Conservation (phyloP, 1,284 basidiomycete genomes). For the Schizophyllum commune region DNA sequence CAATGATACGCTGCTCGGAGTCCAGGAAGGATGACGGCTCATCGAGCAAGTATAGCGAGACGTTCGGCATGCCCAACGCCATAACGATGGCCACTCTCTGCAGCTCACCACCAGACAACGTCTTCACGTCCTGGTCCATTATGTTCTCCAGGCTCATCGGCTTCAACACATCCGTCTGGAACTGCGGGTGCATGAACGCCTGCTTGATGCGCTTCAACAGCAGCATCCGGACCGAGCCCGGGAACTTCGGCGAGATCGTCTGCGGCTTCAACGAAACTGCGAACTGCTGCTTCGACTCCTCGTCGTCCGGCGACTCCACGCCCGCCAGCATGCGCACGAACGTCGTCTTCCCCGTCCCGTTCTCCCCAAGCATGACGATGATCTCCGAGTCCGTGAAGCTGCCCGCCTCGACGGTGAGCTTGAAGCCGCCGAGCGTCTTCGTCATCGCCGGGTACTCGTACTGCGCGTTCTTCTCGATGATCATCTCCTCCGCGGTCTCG, state of each 20-base stretch:
- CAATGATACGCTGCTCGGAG: conserved; percentile 97
- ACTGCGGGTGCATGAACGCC: conserved; percentile 95
- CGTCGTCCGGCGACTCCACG: conserved; percentile 70
- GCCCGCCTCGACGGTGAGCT: conserved; percentile 82
- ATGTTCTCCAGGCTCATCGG: conserved; percentile 91
- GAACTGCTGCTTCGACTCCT: conserved; percentile 72
- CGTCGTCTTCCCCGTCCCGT: conserved; percentile 96
- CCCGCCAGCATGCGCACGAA: conserved; percentile 91
- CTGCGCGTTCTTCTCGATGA: conserved; percentile 77
- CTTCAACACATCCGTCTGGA: conserved; percentile 94
- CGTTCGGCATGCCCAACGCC: conserved; percentile 79
- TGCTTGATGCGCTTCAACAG: conserved; percentile 89
- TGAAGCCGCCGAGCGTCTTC: conserved; percentile 91
- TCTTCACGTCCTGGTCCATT: conserved; percentile 95
- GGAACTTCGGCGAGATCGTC: conserved; percentile 93
- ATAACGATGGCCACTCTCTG: conserved; percentile 94
- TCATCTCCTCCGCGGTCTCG: conserved; percentile 85
- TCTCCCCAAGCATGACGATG: conserved; percentile 96
- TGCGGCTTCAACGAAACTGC: conserved; percentile 93
- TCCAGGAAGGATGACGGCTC: conserved; percentile 87
- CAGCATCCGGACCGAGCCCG: conserved; percentile 88
- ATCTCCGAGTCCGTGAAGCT: conserved; percentile 95
- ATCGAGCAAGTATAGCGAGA: conserved; percentile 82
- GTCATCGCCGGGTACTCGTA: conserved; percentile 92
- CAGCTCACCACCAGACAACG: conserved; percentile 92